phyloP scores from a whole-genome alignment of 2,329 filamentous ascomycete species.

The Bipolaris sorokiniana region DNA sequence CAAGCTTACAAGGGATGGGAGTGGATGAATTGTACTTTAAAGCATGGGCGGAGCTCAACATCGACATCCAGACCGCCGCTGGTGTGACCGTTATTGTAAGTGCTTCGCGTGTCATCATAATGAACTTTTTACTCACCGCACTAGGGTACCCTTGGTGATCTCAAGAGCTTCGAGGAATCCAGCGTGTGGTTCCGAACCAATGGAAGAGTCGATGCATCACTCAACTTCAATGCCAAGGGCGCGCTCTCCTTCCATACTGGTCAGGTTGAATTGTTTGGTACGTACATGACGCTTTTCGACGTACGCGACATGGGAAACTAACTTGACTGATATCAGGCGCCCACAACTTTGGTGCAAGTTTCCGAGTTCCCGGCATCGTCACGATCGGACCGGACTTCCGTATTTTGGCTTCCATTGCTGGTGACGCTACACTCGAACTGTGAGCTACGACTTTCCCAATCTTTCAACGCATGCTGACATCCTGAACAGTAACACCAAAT shows the following conservation, averaged over 20 bases:
- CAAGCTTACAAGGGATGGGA: too few species aligned
- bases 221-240: background rate
- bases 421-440: background rate
- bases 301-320: too few species aligned
- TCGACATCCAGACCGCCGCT: background rate
- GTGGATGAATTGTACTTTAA: background rate
- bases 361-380: conserved; percentile 7
- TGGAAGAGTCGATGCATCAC: background rate
- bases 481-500: background rate
- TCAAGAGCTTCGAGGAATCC: background rate
- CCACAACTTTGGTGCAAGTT: conserved; percentile 3
- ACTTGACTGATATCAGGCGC: background rate
- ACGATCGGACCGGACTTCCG: conserved; percentile 7
- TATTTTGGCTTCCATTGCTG: background rate
- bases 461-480: too few species aligned
- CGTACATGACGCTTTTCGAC: too few species aligned
- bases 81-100: background rate
- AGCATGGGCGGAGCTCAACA: background rate
- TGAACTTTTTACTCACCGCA: too few species aligned
- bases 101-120: too few species aligned
- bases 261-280: background rate
- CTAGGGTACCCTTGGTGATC: background rate
- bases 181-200: background rate
- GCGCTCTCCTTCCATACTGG: background rate
- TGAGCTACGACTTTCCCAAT: too few species aligned